These are phyloP conservation scores for Aspergillus aculeatus DNA, from an alignment of 2,329 filamentous ascomycete genomes.

Conservation along the genomic window DNA sequence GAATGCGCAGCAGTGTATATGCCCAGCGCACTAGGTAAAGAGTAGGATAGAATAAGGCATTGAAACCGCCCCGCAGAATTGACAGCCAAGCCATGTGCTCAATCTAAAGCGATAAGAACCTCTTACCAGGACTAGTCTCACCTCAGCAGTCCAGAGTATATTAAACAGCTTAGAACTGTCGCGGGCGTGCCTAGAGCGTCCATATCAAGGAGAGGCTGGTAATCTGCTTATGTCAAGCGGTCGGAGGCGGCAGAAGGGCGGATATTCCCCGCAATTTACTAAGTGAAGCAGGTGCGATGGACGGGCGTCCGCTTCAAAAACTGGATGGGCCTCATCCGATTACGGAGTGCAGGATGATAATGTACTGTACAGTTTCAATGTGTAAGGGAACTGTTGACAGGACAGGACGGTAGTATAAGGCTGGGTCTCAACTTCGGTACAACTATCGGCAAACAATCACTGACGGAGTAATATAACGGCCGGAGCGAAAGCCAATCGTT, in stretches of 20 bases:
- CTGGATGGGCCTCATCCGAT: too few species aligned
- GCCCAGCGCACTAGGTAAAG: conserved; percentile 20
- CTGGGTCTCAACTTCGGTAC: background rate
- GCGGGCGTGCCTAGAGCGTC: background rate
- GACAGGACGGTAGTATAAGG: background rate
- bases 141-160: background rate
- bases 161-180: background rate
- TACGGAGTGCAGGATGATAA: too few species aligned
- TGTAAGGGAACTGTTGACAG: too few species aligned
- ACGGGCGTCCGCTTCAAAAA: too few species aligned
- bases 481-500: background rate
- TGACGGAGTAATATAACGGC: background rate
- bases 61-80: conserved; percentile 8
- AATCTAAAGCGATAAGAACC: background rate
- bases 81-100: conserved; percentile 15
- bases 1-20: conserved; percentile 34
- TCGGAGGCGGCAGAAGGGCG: background rate
- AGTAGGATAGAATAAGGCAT: conserved; percentile 12
- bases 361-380: too few species aligned
- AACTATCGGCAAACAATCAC: background rate
- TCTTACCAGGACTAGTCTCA: background rate
- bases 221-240: background rate
- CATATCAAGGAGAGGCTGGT: background rate
- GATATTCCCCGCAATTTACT: background rate
- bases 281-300: background rate